These are phyloP conservation scores for Graphiopsis chlorocephala DNA, from an alignment of 2,329 filamentous ascomycete species.

Conservation along the genomic window DNA sequence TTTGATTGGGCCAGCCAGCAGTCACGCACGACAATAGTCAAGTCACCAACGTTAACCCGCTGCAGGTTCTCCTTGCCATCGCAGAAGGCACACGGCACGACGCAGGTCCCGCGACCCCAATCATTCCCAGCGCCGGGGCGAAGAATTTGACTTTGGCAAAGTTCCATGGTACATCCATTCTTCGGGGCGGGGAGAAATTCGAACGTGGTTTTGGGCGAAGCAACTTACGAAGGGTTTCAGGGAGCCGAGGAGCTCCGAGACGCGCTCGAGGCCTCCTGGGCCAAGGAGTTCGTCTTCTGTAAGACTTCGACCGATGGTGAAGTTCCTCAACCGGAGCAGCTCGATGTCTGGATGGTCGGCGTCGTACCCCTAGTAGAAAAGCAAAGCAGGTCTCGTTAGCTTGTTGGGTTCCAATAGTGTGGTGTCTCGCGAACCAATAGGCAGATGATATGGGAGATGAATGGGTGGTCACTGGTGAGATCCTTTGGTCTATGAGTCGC, in stretches of 20 bases:
- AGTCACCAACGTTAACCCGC: neutral
- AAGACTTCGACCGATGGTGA: conserved; percentile 67
- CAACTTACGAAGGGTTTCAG: conserved; percentile 77
- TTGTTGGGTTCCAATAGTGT: neutral
- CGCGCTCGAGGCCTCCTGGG: conserved; percentile 60
- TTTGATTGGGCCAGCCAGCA: neutral
- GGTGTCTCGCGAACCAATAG: neutral
- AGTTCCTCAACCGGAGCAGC: conserved; percentile 76
- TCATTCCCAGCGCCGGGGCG: neutral
- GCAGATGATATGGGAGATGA: neutral
- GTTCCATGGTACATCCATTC: neutral
- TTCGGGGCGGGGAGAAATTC: neutral
- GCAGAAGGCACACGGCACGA: conserved; percentile 1
- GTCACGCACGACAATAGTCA: neutral
- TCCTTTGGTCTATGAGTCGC: neutral
- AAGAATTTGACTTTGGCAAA: conserved; percentile 7
- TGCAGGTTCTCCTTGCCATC: neutral
- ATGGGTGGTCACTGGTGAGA: neutral
- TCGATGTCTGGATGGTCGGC: conserved; percentile 75
- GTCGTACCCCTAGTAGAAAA: conserved; percentile 61
- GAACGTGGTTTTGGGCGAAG: conserved; percentile 9
- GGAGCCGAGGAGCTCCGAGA: conserved; percentile 62
- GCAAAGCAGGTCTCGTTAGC: neutral
- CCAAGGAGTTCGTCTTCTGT: conserved; percentile 63
- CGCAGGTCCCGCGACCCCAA: neutral